phyloP scores from a whole-genome alignment of 2,329 filamentous ascomycete genomes.

The Rhynchosporium agropyri region DNA sequence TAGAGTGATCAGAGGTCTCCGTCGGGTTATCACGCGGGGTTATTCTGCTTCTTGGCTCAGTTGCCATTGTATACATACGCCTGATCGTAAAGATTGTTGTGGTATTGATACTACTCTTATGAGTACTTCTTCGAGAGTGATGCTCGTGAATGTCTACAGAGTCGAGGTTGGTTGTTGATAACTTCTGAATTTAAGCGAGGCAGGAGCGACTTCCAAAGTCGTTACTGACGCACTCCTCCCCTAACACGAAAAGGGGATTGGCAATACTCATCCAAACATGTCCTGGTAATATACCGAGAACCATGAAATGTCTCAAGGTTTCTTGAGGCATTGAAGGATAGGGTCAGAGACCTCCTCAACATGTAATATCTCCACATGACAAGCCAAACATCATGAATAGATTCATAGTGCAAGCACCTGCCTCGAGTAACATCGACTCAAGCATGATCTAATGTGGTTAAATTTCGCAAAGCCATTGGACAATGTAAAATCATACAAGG shows the following conservation, averaged over 20 bases:
- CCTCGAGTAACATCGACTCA: too few species aligned
- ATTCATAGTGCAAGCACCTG: too few species aligned
- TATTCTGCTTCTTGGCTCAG: not conserved
- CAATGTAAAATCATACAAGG: too few species aligned
- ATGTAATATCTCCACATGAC: too few species aligned
- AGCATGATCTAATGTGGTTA: too few species aligned
- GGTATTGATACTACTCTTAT: not conserved
- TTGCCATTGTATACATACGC: not conserved
- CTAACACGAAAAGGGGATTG: not conserved
- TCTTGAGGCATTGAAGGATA: too few species aligned
- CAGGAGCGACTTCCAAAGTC: not conserved
- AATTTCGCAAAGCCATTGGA: too few species aligned
- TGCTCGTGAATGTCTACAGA: not conserved
- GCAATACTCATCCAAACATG: not conserved
- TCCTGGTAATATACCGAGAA: not conserved
- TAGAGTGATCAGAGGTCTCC: not conserved
- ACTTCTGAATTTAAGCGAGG: not conserved
- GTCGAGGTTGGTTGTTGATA: not conserved
- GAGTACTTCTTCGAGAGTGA: not conserved
- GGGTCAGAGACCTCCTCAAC: too few species aligned
- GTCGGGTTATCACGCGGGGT: not conserved
- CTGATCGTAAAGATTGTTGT: not conserved
- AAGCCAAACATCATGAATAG: too few species aligned
- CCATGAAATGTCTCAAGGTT: too few species aligned
- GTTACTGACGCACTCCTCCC: not conserved